A percentile compares a stretch with the other conserved stretches of the same genome.
Evolutionary conservation across 192 early-diverging fungal genomes (phyloP).

Genomic region (Dissophora globulifera): DNA sequence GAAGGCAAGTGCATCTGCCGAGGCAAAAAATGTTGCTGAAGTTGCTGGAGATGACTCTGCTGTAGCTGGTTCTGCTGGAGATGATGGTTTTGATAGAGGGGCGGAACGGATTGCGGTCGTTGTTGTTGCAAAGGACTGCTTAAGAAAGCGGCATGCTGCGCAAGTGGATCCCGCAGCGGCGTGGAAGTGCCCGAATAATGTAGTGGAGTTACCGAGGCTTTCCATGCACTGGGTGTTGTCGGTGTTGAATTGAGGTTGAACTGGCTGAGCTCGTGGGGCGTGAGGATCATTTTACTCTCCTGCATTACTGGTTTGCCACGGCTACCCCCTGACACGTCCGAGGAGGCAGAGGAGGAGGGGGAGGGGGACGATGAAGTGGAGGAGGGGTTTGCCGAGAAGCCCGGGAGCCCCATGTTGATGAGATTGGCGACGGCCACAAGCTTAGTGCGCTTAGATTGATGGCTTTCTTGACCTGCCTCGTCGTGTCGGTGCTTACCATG

Average conservation of each 20-base stretch:
- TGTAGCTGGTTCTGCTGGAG: neutral
- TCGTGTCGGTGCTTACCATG: too few species aligned
- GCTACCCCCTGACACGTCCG: too few species aligned
- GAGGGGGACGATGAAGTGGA: too few species aligned
- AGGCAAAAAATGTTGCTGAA: conserved; percentile 4
- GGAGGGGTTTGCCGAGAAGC: neutral
- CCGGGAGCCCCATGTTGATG: conserved; percentile 28
- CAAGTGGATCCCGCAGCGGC: too few species aligned
- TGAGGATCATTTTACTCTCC: conserved; percentile 1
- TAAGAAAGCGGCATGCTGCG: too few species aligned
- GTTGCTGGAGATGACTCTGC: conserved; percentile 8
- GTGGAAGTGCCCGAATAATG: too few species aligned
- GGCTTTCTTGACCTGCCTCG: conserved; percentile 7
- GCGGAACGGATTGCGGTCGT: neutral
- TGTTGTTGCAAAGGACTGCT: neutral
- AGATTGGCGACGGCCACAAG: conserved; percentile 31
- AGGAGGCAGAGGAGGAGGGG: too few species aligned
- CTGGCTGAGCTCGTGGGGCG: conserved; percentile 9
- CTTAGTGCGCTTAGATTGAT: conserved; percentile 31
- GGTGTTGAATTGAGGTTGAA: conserved; percentile 17
- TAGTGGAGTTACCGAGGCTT: neutral
- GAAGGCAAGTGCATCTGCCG: too few species aligned
- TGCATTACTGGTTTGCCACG: neutral
- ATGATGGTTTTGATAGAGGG: too few species aligned
- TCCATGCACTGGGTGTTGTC: neutral